Percentiles rank a stretch among this genome's conserved stretches.
phyloP scores from a whole-genome alignment of 1,284 basidiomycete genomes.

The Baeospora myosura region DNA sequence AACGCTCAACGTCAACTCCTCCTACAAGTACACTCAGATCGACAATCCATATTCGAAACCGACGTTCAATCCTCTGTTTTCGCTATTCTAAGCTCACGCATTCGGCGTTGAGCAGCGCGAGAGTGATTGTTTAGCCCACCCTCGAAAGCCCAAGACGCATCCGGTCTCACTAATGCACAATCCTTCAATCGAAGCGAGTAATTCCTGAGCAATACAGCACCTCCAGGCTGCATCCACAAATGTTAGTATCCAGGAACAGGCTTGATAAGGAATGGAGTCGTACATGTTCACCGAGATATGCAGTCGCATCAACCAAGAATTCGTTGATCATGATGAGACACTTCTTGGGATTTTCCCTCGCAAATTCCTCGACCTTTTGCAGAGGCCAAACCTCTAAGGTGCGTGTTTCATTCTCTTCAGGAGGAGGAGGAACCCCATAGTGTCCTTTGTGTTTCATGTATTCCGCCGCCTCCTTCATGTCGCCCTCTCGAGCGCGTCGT shows the following conservation, averaged over 20 bases:
- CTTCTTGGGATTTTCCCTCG: slow-evolving; percentile 25
- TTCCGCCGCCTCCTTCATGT: slow-evolving; percentile 48
- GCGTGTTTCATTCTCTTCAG: slow-evolving; percentile 15
- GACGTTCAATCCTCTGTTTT: slow-evolving; percentile 60
- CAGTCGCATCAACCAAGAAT: slow-evolving; percentile 56
- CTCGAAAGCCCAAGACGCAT: slow-evolving; percentile 60
- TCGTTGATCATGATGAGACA: slow-evolving; percentile 56
- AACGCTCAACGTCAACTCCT: slow-evolving; percentile 25
- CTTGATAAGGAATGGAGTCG: slow-evolving; percentile 11
- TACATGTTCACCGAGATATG: slow-evolving; percentile 65
- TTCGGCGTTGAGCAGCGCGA: slow-evolving; percentile 47
- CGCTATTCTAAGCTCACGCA: slow-evolving; percentile 46
- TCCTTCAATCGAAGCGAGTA: slow-evolving; percentile 29
- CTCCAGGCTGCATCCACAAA: slow-evolving; percentile 41
- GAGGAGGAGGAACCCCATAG: slow-evolving; percentile 18
- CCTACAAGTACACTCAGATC: slow-evolving; percentile 24
- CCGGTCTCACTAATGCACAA: slow-evolving; percentile 15
- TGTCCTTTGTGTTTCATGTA: slow-evolving; percentile 47
- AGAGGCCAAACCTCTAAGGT: slow-evolving; percentile 38
- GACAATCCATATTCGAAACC: slow-evolving; percentile 38
- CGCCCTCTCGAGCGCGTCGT: slow-evolving; percentile 48
- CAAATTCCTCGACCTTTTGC: slow-evolving; percentile 28
- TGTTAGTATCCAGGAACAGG: slow-evolving; percentile 1
- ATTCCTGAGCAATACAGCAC: slow-evolving; percentile 37
- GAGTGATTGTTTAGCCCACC: slow-evolving; percentile 72